Conservation (phyloP, 2,329 filamentous ascomycete species). For the Ceratocystis huliohia region DNA sequence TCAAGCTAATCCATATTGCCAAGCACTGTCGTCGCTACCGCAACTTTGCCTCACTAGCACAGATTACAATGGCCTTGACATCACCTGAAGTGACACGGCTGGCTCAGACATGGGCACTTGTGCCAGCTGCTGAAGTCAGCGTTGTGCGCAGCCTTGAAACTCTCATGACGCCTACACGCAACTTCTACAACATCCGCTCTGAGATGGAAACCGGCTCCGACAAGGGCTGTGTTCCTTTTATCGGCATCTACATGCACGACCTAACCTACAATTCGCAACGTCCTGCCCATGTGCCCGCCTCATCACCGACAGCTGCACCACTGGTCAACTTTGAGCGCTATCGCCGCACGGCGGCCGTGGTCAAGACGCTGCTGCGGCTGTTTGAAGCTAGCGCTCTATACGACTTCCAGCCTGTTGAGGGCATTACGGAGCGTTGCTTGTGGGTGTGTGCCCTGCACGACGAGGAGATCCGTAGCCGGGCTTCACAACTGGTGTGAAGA, state of each 20-base stretch:
- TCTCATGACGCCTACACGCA: constrained; percentile 62
- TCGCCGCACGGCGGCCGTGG: constrained; percentile 59
- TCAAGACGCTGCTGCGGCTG: constrained; percentile 68
- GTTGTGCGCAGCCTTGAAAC: constrained; percentile 56
- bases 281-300: constrained; percentile 54
- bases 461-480: constrained; percentile 53
- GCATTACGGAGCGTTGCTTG: constrained; percentile 67
- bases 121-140: constrained; percentile 51
- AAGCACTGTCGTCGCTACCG: constrained; percentile 60
- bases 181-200: constrained; percentile 61
- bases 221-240: constrained; percentile 68
- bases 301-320: constrained; percentile 51
- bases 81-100: constrained; percentile 60
- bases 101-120: constrained; percentile 55
- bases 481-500: constrained; percentile 36
- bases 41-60: constrained; percentile 75
- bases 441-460: constrained; percentile 70
- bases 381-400: constrained; percentile 68
- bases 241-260: constrained; percentile 73
- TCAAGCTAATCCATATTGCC: constrained; percentile 74
- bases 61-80: constrained; percentile 64
- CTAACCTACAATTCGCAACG: constrained; percentile 70
- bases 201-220: constrained; percentile 65
- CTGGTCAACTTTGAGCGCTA: constrained; percentile 76
- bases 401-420: constrained; percentile 59